Evolutionary conservation across 106 monocot species (phyloP), one percentile per base, ranked within the genome.

Genomic region (Amphibolis antarctica): DNA sequence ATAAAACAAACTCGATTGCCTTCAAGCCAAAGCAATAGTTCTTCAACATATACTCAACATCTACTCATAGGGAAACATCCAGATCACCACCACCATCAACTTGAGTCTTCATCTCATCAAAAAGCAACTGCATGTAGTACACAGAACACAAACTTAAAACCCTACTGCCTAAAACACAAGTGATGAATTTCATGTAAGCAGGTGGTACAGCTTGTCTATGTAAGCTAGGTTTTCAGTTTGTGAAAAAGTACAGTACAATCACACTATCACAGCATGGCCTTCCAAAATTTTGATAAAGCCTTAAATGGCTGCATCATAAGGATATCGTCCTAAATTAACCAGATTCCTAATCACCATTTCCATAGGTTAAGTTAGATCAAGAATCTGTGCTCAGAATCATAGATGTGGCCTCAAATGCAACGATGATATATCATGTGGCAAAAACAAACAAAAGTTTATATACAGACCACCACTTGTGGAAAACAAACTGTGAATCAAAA

Each of bases 31-130:
- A 12, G 11, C 9, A 46, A 0, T 72, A 46, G 50, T 64, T 44
- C 58, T 54, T 36, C n/a, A 19, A 70, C 69, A 65, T 76, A 63
- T 28, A 56, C 43, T 36, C n/a, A 19, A 70, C 69, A 65, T 76
- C 68, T 28, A 56, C 43, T 58, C 71, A 75, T 15, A 55, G 4
- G 19, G 76, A 69, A 31, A 27, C 56, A 58, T 76, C 67, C 45
- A 44, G 60, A 20, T 50, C 46, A 29, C 61, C 73, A n/a, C 21
- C 76, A 42, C 42, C 72, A 48, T 70, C 76, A 47, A 74, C 54
- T 44, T 70, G 74, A 60, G 12, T 46, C 49, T 69, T 81, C 17
- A 77, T 58, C 49, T 43, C 45, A 26, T 74, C 73, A 20, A 77
- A 59, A 45, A 76, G 65, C 30, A 59, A 70, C 81, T 81, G 62